Conservation (phyloP, 176 grass and related monocot species). For the Oryza nivara region DNA sequence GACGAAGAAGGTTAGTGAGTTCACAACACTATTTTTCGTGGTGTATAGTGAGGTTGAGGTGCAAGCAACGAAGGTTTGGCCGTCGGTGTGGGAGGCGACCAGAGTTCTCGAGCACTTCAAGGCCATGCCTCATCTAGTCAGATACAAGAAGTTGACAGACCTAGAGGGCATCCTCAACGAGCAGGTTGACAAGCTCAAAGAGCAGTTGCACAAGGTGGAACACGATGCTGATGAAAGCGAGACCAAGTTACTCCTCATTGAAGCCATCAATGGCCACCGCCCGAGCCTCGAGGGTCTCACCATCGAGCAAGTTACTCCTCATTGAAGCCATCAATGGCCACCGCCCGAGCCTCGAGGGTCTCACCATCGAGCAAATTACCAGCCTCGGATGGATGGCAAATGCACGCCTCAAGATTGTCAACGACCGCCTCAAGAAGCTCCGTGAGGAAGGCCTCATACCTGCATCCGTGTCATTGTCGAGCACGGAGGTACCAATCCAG, state of each 20-base stretch:
- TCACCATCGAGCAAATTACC: slow-evolving; percentile 10
- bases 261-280: slow-evolving; percentile 26
- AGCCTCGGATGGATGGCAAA: slow-evolving; percentile 1
- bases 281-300: background rate
- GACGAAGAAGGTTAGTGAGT: slow-evolving; percentile 57
- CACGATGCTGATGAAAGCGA: slow-evolving; percentile 32
- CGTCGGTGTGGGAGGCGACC: no score
- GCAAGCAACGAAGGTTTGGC: no score
- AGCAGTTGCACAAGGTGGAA: slow-evolving; percentile 43
- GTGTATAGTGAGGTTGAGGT: slow-evolving; percentile 37
- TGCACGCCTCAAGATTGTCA: background rate
- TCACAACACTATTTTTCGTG: slow-evolving; percentile 40
- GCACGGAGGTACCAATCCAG: background rate
- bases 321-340: slow-evolving; percentile 30
- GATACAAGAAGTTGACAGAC: slow-evolving; percentile 51
- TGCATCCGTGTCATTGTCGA: background rate
- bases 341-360: background rate
- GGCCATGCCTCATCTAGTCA: slow-evolving; percentile 24
- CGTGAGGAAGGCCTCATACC: background rate
- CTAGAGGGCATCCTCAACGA: slow-evolving; percentile 41
- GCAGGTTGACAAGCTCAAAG: slow-evolving; percentile 32
- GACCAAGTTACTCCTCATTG: slow-evolving; percentile 29
- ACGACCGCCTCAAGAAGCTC: background rate
- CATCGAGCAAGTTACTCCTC: background rate
- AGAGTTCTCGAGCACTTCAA: slow-evolving; percentile 26